phyloP scores from a whole-genome alignment of 2,329 filamentous ascomycete species.

The Nectriaceae sp. region DNA sequence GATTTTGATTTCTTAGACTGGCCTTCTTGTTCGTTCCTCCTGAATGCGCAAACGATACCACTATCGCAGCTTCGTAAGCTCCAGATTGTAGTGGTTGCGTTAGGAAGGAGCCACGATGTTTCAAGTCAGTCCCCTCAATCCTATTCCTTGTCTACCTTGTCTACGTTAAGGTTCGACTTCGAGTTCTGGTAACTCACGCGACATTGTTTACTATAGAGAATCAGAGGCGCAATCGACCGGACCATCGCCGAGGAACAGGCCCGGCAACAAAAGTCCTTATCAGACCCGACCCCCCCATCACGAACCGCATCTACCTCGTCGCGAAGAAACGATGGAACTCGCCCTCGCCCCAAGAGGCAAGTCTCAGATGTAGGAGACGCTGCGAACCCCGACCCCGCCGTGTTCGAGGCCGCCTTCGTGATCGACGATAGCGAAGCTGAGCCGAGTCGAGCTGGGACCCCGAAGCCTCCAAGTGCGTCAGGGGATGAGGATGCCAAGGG shows the following conservation, averaged over 20 bases:
- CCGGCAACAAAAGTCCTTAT: constrained; percentile 60
- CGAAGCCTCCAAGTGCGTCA: constrained; percentile 42
- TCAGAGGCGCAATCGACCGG: constrained; percentile 82
- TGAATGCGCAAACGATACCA: no score
- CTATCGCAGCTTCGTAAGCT: no score
- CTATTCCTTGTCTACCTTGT: no score
- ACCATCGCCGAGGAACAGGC: constrained; percentile 92
- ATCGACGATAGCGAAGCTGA: constrained; percentile 84
- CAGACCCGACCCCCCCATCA: constrained; percentile 46
- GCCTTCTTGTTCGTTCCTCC: no score
- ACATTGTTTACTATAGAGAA: constrained; percentile 61
- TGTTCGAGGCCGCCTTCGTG: constrained; percentile 84
- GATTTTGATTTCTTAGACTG: no score
- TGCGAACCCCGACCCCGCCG: constrained; percentile 74
- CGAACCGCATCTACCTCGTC: constrained; percentile 39
- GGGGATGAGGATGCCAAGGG: constrained; percentile 34
- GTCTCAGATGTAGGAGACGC: constrained; percentile 40
- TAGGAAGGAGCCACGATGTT: constrained; percentile 35
- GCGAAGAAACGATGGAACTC: constrained; percentile 42
- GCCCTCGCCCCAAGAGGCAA: constrained; percentile 43
- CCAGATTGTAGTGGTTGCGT: no score
- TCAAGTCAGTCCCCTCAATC: constrained; percentile 31
- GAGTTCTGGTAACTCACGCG: background rate
- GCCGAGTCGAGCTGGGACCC: constrained; percentile 62
- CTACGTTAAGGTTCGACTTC: background rate